Base-by-base conservation (phyloP, 1,284 basidiomycete genomes). In the Tetrapyrgos nigripes region DNA sequence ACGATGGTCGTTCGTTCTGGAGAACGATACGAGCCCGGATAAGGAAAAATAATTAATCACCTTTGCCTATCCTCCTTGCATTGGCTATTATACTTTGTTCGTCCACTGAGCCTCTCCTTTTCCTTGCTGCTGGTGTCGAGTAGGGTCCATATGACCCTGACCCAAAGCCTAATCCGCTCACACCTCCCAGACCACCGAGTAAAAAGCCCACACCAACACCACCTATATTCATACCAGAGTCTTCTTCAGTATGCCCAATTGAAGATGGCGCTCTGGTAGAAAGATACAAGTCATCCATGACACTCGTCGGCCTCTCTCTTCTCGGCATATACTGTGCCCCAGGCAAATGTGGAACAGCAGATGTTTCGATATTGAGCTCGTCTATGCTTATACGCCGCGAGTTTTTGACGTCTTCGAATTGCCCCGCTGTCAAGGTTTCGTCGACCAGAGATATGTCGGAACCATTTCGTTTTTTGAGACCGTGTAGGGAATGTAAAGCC, bases 271-370 rank as follows among this genome's bases (percentile, higher is more conserved):
- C 43, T 26, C 19, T 44, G 3, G 65, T 64, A 62, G 65, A 64
- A 4, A 66, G 57, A 21, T 62, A 62, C 23, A 68, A 62, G 47
- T 68, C 67, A 49, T 68, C 67, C 57, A 59, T 58, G 24, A 64
- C 62, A 14, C 57, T 52, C 9, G 55, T 46, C 19, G 50, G 24
- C 17, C 19, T 40, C 5, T 40, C 37, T 29, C 40, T 26, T 46
- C 29, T 51, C 46, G 23, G 26, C 23, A 23, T 26, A 24, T 17
- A 59, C 35, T 28, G 53, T 47, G 23, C 21, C 19, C 40, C 23
- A 55, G 59, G 45, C 52, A 57, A 51, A 53, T 59, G 55, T 53
- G 40, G 13, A 54, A 57, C 44, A 40, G 45, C 26, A 19, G 49
- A 50, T 11, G 55, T 23, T 37, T 60, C 50, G 13, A 56, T 19